These are phyloP conservation scores for Amaranthus cruentus DNA, from an alignment of 148 eudicot genomes.

Conservation along the genomic window DNA sequence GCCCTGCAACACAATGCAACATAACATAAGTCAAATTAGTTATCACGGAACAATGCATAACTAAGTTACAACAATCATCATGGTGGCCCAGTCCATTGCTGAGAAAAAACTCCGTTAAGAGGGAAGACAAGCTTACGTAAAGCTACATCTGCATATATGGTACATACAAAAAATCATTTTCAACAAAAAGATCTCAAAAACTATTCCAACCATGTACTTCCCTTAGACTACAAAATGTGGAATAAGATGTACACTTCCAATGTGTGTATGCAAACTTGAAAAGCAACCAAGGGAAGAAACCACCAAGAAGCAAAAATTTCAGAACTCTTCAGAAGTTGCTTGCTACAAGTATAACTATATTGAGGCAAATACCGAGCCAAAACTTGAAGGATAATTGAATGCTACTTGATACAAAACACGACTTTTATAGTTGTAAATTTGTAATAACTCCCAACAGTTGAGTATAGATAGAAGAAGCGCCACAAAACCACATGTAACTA, in stretches of 20 bases:
- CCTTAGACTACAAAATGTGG: slow-evolving; percentile 8
- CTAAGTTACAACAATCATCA: slow-evolving; percentile 23
- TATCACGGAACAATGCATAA: slow-evolving; percentile 1
- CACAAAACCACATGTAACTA: background rate
- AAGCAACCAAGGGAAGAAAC: slow-evolving; percentile 11
- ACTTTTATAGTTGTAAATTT: background rate
- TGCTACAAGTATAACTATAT: background rate
- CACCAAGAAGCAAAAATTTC: slow-evolving; percentile 7
- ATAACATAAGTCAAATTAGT: slow-evolving; percentile 20
- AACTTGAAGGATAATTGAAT: background rate
- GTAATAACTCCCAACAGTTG: background rate
- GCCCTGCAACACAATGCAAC: slow-evolving; percentile 49
- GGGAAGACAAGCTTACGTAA: slow-evolving; percentile 7
- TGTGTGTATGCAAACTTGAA: slow-evolving; percentile 9
- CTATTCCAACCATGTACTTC: slow-evolving; percentile 18
- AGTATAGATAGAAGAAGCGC: background rate
- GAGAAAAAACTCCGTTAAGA: slow-evolving; percentile 4
- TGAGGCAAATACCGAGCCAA: slow-evolving; percentile 5
- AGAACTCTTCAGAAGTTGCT: background rate
- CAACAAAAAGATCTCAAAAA: slow-evolving; percentile 14
- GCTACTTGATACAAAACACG: background rate
- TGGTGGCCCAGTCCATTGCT: slow-evolving; percentile 8
- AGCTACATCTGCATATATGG: slow-evolving; percentile 9
- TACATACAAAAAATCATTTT: slow-evolving; percentile 29
- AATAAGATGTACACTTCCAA: slow-evolving; percentile 2